A percentile compares a stretch with the other conserved stretches of the same genome.
Conservation (phyloP, 495 filamentous ascomycete species). For the Penicillium psychrofluorescens region DNA sequence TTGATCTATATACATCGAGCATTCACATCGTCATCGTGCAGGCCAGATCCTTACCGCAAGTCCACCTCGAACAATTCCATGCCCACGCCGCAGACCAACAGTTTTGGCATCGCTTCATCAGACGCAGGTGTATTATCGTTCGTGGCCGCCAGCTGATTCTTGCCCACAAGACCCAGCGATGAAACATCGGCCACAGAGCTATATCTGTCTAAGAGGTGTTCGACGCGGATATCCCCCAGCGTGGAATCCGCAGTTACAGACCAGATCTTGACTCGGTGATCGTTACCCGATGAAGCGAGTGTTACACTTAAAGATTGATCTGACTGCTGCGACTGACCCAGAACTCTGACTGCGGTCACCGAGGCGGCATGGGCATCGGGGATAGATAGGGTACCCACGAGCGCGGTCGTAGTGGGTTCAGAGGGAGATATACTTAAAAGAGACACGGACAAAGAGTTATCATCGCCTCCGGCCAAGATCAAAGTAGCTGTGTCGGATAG, state of each 20-base stretch:
- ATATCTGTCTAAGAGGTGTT: constrained; percentile 41
- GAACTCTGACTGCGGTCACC: constrained; percentile 56
- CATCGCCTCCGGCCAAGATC: constrained; percentile 74
- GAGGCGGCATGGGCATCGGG: constrained; percentile 74
- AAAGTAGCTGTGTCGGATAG: constrained; percentile 32
- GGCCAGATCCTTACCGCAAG: constrained; percentile 2
- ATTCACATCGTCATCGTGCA: constrained; percentile 9
- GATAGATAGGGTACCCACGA: constrained; percentile 47
- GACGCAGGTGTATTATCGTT: neutral
- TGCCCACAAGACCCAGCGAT: constrained; percentile 29
- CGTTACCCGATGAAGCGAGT: constrained; percentile 64
- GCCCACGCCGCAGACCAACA: constrained; percentile 49
- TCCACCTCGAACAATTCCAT: constrained; percentile 38
- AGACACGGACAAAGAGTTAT: constrained; percentile 64
- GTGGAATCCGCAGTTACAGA: constrained; percentile 30
- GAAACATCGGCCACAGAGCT: constrained; percentile 62
- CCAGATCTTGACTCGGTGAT: constrained; percentile 80
- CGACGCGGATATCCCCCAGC: constrained; percentile 32
- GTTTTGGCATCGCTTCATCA: constrained; percentile 6
- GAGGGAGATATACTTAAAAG: constrained; percentile 23
- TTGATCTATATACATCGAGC: constrained; percentile 7
- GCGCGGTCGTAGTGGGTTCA: constrained; percentile 1
- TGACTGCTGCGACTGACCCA: constrained; percentile 14
- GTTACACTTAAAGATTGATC: constrained; percentile 2
- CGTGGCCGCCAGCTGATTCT: too few species aligned